Evolutionary conservation across 805 yeast genomes (phyloP), one percentile per base, ranked within the genome.

Genomic region (Cephaloascus fragrans): DNA sequence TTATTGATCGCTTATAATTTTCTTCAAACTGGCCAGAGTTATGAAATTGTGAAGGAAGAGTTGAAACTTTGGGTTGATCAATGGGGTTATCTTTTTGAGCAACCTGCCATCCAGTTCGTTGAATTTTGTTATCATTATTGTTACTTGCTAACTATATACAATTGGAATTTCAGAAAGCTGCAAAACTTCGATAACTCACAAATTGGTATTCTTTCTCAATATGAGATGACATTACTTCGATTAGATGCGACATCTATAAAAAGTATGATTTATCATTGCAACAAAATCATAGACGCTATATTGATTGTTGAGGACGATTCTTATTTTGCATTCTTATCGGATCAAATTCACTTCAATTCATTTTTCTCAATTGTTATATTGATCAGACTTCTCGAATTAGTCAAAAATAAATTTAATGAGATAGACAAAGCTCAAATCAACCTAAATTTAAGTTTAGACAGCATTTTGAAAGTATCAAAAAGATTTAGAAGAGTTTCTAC

Each of bases 51-150:
- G 18, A 59, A 62, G 32, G 66, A 60, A 3, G 83, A 77, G 41
- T 55, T 81, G n/a, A 59, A 57, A 19, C 50, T 53, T 3, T 84
- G 93, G 93, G 62, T 69, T 41, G 73, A 71, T 2, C 80, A 77
- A 50, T 83, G 90, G 90, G 75, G 70, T 34, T 74, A 75, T 47
- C 56, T 83, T 19, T 75, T 82, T 53, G 71, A 73, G 37, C 88
- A 82, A 53, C 83, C 87, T 1, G 75, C 80, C 2, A 66, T 79
- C 37, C 89, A 84, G 50, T 83, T 83, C 56, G 81, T 82, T 3
- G 88, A 80, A 49, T 71, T 81, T 41, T 78, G 80, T 36, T 80
- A 77, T 52, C 76, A 81, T 52, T 80, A 78, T 46, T 73, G 79
- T 37, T 66, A 70, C 40, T 60, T 80, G 35, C 58, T 76, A 42